These are phyloP conservation scores for Pouteria glomerata DNA, from an alignment of 148 eudicot species.

Conservation along the genomic window DNA sequence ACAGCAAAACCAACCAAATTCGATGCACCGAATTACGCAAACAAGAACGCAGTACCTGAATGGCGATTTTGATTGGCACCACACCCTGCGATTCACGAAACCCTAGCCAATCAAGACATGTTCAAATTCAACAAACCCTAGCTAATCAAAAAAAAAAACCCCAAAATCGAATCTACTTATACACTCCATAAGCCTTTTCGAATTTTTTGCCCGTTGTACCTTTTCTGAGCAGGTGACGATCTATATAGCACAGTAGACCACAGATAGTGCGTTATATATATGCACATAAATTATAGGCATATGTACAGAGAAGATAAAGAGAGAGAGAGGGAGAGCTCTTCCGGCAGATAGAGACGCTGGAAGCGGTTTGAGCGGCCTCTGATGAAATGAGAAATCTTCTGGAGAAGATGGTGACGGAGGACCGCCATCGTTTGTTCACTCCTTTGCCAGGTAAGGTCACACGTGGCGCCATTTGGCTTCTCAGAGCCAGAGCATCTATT, in stretches of 20 bases:
- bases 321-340: not conserved
- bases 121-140: not conserved
- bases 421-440: conserved; percentile 19
- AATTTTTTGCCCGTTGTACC: not conserved
- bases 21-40: not conserved
- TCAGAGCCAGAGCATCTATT: conserved; percentile 11
- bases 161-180: not conserved
- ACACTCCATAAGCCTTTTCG: not conserved
- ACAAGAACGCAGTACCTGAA: not conserved
- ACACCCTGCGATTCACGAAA: not conserved
- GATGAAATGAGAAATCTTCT: not conserved
- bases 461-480: conserved; percentile 29
- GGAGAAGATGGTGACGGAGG: conserved; percentile 12
- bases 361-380: not conserved
- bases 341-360: too few species aligned
- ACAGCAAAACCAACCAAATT: not conserved
- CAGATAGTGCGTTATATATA: not conserved
- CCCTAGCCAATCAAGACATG: not conserved
- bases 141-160: not conserved
- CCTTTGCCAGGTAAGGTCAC: conserved; percentile 35
- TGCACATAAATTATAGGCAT: not conserved
- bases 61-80: not conserved
- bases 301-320: not conserved
- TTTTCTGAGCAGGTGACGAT: not conserved
- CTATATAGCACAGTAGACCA: too few species aligned